These are phyloP conservation scores for Penicillium paradoxum DNA, from an alignment of 495 filamentous ascomycete species.

Conservation along the genomic window DNA sequence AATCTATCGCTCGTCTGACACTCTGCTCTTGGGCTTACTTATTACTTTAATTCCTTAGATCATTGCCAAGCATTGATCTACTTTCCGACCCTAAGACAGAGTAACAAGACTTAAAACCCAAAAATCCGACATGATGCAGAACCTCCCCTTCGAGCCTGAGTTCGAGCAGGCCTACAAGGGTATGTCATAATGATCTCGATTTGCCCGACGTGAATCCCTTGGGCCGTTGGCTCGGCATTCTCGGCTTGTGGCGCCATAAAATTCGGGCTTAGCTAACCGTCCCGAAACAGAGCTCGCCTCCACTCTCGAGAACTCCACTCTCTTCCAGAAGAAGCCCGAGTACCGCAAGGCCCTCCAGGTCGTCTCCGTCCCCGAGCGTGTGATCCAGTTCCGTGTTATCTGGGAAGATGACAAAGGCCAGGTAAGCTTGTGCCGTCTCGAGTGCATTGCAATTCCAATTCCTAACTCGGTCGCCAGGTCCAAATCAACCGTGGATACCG, in stretches of 20 bases:
- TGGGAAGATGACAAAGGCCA: slow-evolving; percentile 90
- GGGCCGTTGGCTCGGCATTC: slow-evolving; percentile 14
- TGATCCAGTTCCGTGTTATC: slow-evolving; percentile 94
- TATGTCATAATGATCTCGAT: slow-evolving; percentile 37
- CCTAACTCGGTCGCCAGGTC: slow-evolving; percentile 43
- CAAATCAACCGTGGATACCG: slow-evolving; percentile 96
- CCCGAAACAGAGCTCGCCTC: slow-evolving; percentile 72
- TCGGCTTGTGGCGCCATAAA: slow-evolving; percentile 21
- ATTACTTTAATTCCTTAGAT: slow-evolving; percentile 3
- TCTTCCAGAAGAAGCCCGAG: slow-evolving; percentile 91
- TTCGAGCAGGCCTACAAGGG: slow-evolving; percentile 99
- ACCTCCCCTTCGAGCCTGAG: slow-evolving; percentile 86
- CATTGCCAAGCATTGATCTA: slow-evolving; percentile 9
- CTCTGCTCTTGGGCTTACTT: slow-evolving; percentile 6
- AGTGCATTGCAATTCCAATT: background rate
- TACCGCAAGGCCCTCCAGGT: slow-evolving; percentile 86
- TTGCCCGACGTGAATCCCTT: background rate
- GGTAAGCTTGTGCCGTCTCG: slow-evolving; percentile 8
- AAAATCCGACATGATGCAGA: slow-evolving; percentile 57
- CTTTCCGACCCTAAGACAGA: slow-evolving; percentile 1
- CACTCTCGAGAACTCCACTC: slow-evolving; percentile 86
- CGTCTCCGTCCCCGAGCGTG: slow-evolving; percentile 86
- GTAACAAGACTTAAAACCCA: background rate
- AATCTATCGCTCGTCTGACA: background rate
- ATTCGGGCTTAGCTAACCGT: slow-evolving; percentile 22